Base-by-base conservation (phyloP, 306 rosid genomes). In the Glycyrrhiza uralensis region DNA sequence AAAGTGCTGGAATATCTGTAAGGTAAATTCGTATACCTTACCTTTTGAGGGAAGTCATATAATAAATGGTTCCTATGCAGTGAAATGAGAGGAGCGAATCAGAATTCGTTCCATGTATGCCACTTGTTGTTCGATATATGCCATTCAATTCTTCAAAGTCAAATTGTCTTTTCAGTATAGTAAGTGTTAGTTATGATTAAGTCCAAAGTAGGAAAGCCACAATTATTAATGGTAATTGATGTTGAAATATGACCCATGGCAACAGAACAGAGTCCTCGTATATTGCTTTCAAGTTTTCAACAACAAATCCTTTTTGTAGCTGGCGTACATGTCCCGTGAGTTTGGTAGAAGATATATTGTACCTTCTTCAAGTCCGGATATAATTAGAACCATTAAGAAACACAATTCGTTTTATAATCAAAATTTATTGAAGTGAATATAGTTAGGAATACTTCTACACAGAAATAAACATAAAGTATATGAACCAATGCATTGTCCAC, bases 191-290 rank as follows among this genome's bases (percentile, higher is more conserved):
- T 57, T 57, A 66, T 58, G 9, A 66, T 73, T 47, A 28, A 57
- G 35, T 73, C 55, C 59, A 66, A 72, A 47, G 75, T 56, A 55
- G 50, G 49, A 72, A 57, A 72, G 26, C 70, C 33, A 23, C 61
- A 42, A 42, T 72, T 45, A 65, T 56, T 26, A 45, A 64, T 65
- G 13, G 65, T 2, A 12, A 14, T 55, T 72, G 79, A 63, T 30
- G 63, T 71, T 72, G 75, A 79, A 72, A 71, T 20, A 73, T 79
- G n/a, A n/a, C n/a, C n/a, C n/a, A n/a, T n/a, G n/a, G n/a, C n/a
- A n/a, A n/a, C n/a, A n/a, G n/a, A n/a, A n/a, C n/a, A n/a, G n/a
- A n/a, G n/a, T n/a, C n/a, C n/a, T 46, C 71, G 8, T 56, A 32
- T 57, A n/a, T 46, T 45, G 47, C 61, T 54, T 63, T 72, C 54